Base-by-base conservation (phyloP, 176 grass and related monocot genomes). In the Avena insularis region DNA sequence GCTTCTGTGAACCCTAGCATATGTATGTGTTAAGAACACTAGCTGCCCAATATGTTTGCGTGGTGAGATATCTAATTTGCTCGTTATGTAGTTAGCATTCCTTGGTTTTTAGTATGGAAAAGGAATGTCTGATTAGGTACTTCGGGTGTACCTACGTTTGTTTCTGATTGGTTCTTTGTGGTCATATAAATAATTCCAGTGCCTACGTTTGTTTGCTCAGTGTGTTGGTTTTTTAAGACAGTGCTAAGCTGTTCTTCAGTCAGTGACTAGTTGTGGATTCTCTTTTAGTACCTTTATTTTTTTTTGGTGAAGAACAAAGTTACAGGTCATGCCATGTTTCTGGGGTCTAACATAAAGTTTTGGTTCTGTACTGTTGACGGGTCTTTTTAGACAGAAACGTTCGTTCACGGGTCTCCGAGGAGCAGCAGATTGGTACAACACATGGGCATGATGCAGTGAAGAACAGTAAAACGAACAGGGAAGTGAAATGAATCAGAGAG, bases 1-100 rank as follows among this genome's bases (percentile, higher is more conserved):
- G 89, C 78, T 89, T 94, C 87, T 94, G 88, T 70, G 80, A 86
- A 71, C 76, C 86, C 13, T 85, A 87, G 77, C 63, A 29, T 20
- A 36, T 78, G 16, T 14, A 6, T 43, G 29, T 43, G 6, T 88
- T 17, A 63, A 29, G 29, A 66, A 9, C 6, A 64, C 55, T 64
- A 72, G 23, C n/a, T 84, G 75, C 55, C 78, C 75, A 70, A 71
- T 84, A 69, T 82, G 40, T 43, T 43, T 7, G 40, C 49, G 5
- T 31, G 5, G 59, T 45, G 82, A 67, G 82, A 59, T 57, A 85
- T 88, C n/a, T 71, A 15, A 63, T 65, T 5, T 65, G 59, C 78
- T 70, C 7, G 14, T 5, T 64, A 3, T 78, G 15, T 48, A 88
- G 51, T 72, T 82, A 72, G 71, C 62, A 58, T 85, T 91, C 82